Percentiles rank a stretch among this genome's conserved stretches.
Conservation (phyloP, 345 rosid species). For the Hibiscus trionum region DNA sequence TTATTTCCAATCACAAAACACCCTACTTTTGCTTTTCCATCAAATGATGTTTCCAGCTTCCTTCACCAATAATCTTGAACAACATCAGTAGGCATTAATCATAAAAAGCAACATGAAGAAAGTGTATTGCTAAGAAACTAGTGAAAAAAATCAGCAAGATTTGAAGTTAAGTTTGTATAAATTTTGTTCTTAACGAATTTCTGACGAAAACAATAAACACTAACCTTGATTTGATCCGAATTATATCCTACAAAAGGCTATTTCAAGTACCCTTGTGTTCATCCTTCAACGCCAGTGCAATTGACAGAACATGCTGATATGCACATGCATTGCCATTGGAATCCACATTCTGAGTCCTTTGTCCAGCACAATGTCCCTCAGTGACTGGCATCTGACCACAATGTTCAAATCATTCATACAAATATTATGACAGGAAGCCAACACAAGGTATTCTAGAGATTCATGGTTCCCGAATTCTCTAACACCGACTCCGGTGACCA, state of each 20-base stretch:
- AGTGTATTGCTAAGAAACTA: too few species aligned
- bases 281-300: constrained; percentile 31
- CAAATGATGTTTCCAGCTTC: not conserved
- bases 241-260: not conserved
- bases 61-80: not conserved
- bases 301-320: constrained; percentile 19
- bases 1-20: not conserved
- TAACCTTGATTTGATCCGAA: not conserved
- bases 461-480: constrained; percentile 24
- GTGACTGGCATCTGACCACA: constrained; percentile 25
- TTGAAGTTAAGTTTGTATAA: not conserved
- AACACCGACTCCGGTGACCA: constrained; percentile 32
- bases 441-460: constrained; percentile 23
- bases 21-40: not conserved
- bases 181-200: not conserved
- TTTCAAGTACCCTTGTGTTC: too few species aligned
- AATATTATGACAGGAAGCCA: constrained; percentile 26
- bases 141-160: too few species aligned
- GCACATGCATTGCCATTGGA: constrained; percentile 11
- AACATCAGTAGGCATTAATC: too few species aligned
- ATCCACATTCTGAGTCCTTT: constrained; percentile 31
- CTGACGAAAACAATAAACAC: not conserved
- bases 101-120: not conserved
- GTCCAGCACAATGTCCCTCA: constrained; percentile 26
- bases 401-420: constrained; percentile 16